Evolutionary conservation across 1,284 basidiomycete genomes (phyloP), one percentile per base, ranked within the genome.

Genomic region (Pyrrhoderma noxium): DNA sequence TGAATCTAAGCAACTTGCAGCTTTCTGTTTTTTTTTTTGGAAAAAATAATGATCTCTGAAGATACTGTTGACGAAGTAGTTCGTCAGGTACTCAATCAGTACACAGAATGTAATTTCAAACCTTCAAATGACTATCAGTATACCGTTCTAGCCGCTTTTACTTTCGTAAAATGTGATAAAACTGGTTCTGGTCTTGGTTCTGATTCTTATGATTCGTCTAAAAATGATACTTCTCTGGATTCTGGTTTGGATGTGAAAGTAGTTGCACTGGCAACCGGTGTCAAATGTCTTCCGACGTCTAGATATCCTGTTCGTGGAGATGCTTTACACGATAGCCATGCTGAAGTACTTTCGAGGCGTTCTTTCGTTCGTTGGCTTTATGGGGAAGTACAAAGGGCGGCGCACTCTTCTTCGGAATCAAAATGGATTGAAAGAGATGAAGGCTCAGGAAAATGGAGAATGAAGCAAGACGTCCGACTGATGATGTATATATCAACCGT

Each of bases 271-370:
- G 88, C 81, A 0, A 90, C 92, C 1, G 93, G 94, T 7, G 85
- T 87, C 7, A 96, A 95, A 69, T 92, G 89, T 59, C 76, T 94
- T 0, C 90, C 93, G 0, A 75, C 71, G 11, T 60, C 66, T 1
- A 74, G 75, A 45, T 71, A 92, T 0, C 82, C 89, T 0, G 61
- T 65, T 2, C 68, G 73, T n/a, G 94, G 93, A 0, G 89, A 96
- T 60, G 76, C 82, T 1, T 57, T 97, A 22, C 91, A 95, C 62
- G 93, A 97, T 61, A 83, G 78, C 45, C 93, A 97, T 65, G 94
- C 93, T 2, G 93, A 97, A 66, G 77, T 95, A 14, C 73, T 96
- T 13, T 90, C 91, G 0, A 74, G 90, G 23, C 75, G 94, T 16
- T 85, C 85, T 2, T 82, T 87, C 1, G 64, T 87, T 35, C 75